Conservation (phyloP, 768 basidiomycete species). For the Tubosaeta brunneosetosa region DNA sequence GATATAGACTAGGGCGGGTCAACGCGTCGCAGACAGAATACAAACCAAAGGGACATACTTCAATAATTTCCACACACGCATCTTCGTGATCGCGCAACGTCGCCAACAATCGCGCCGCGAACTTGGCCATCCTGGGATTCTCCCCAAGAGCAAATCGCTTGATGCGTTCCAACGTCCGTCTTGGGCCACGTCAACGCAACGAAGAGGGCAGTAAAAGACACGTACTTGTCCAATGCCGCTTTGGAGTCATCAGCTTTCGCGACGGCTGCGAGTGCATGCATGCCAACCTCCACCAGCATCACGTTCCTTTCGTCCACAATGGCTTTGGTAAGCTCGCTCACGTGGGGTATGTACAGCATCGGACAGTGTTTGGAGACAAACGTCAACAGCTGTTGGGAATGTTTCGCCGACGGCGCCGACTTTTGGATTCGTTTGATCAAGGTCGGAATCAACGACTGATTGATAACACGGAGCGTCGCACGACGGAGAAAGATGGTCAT, state of each 20-base stretch:
- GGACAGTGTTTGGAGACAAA: constrained; percentile 75
- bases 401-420: constrained; percentile 36
- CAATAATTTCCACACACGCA: constrained; percentile 51
- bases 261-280: constrained; percentile 75
- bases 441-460: constrained; percentile 80
- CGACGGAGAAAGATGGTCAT: constrained; percentile 68
- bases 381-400: constrained; percentile 50
- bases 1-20: constrained; percentile 49
- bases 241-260: constrained; percentile 54
- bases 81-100: constrained; percentile 50
- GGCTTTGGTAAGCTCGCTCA: constrained; percentile 70
- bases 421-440: constrained; percentile 67
- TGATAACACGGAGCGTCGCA: constrained; percentile 67
- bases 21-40: background rate
- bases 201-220: constrained; percentile 9
- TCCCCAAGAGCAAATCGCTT: constrained; percentile 54
- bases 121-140: constrained; percentile 72
- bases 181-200: constrained; percentile 24
- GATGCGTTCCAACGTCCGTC: constrained; percentile 64
- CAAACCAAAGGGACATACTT: constrained; percentile 43
- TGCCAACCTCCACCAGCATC: constrained; percentile 53
- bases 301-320: constrained; percentile 61
- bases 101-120: constrained; percentile 72
- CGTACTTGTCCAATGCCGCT: constrained; percentile 64
- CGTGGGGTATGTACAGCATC: constrained; percentile 65